These are phyloP conservation scores for Paramecium pentaurelia DNA, from an alignment of 73 alveolate species.

Conservation along the genomic window DNA sequence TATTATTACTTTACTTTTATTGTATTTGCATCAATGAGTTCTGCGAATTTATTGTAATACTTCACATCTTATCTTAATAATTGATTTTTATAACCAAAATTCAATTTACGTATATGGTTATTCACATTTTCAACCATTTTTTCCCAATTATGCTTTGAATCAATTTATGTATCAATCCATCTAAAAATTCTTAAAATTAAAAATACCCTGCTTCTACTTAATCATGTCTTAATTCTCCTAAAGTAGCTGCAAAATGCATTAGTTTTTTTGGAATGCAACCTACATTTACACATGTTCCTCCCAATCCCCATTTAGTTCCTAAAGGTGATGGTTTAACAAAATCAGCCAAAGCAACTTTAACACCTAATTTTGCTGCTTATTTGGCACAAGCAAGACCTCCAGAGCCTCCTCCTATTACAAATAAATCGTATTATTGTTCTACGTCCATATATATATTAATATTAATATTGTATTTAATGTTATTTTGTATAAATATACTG, in stretches of 20 bases:
- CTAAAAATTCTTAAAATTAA: neutral
- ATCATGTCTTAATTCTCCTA: conserved; percentile 82
- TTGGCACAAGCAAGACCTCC: conserved; percentile 98
- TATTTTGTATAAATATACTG: no score
- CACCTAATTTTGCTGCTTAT: conserved; percentile 90
- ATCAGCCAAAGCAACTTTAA: conserved; percentile 96
- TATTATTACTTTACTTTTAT: conserved; percentile 49
- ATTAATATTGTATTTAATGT: no score
- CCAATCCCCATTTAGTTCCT: conserved; percentile 92
- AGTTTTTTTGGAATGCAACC: conserved; percentile 99
- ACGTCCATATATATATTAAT: no score
- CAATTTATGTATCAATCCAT: conserved; percentile 56
- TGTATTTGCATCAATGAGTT: conserved; percentile 91
- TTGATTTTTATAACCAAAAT: conserved; percentile 91
- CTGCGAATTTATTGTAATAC: conserved; percentile 93
- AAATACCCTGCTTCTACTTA: conserved; percentile 75
- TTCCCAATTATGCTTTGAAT: conserved; percentile 88
- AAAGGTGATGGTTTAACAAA: conserved; percentile 96
- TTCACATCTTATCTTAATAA: no score
- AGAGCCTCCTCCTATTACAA: no score
- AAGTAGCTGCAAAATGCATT: conserved; percentile 97
- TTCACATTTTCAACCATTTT: conserved; percentile 85
- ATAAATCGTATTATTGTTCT: no score
- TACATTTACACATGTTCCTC: conserved; percentile 99
- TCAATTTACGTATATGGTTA: conserved; percentile 82